These are phyloP conservation scores for Sporothrix dimorphospora DNA, from an alignment of 2,329 filamentous ascomycete species.

Conservation along the genomic window DNA sequence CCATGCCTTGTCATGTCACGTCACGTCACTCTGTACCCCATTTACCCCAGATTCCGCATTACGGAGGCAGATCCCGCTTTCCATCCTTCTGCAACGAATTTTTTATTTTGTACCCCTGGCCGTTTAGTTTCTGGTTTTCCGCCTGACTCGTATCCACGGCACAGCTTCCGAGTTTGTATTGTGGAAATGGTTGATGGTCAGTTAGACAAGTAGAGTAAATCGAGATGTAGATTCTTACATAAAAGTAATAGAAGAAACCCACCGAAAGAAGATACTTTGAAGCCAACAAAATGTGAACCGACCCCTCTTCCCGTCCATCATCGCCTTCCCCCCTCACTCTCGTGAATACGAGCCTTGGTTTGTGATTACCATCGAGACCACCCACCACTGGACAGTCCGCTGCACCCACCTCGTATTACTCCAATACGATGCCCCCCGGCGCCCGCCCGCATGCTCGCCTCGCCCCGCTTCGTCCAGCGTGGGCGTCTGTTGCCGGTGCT, in stretches of 20 bases:
- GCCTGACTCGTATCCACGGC: conserved; percentile 15
- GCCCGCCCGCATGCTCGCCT: conserved; percentile 8
- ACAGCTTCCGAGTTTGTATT: background rate
- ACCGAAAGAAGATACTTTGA: background rate
- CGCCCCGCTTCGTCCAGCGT: conserved; percentile 18
- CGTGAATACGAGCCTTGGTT: conserved; percentile 12
- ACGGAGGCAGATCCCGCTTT: conserved; percentile 8
- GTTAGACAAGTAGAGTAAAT: no score
- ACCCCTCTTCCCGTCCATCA: background rate
- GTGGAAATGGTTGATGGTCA: background rate
- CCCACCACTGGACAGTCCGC: background rate
- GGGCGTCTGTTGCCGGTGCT: conserved; percentile 22
- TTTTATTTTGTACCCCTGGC: background rate
- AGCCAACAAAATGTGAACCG: background rate
- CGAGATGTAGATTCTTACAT: no score
- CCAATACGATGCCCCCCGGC: conserved; percentile 1
- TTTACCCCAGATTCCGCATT: conserved; percentile 23
- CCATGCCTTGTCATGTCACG: background rate
- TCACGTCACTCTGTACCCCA: background rate
- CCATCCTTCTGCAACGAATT: background rate
- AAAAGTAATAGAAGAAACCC: background rate
- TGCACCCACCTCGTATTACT: background rate
- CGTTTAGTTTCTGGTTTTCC: background rate
- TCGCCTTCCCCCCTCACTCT: background rate
- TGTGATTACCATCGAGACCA: background rate